Evolutionary conservation across 2,329 filamentous ascomycete species (phyloP).

Genomic region (Venturia effusa): DNA sequence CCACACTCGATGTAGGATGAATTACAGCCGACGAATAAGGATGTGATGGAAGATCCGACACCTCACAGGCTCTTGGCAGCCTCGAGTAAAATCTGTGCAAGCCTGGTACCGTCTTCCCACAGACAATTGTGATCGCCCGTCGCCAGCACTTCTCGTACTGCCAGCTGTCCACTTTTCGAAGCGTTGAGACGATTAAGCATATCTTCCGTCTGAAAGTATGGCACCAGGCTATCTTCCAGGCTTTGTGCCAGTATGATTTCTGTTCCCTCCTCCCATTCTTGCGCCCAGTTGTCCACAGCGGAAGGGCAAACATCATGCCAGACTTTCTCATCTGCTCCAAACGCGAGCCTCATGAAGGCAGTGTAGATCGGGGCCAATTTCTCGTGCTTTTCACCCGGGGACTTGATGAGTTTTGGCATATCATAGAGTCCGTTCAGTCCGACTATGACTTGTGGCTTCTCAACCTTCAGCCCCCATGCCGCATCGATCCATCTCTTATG

Average conservation of each 20-base stretch:
- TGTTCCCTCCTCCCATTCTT: constrained; percentile 29
- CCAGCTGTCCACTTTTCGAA: constrained; percentile 22
- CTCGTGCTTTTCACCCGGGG: constrained; percentile 26
- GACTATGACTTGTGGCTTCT: constrained; percentile 42
- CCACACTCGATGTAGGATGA: too few species aligned
- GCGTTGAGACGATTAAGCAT: constrained; percentile 41
- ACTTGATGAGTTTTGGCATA: constrained; percentile 40
- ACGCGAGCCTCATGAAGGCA: constrained; percentile 48
- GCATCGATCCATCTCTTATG: background rate
- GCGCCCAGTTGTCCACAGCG: constrained; percentile 28
- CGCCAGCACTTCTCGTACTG: constrained; percentile 23
- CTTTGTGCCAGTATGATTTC: constrained; percentile 36
- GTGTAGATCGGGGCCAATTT: constrained; percentile 39
- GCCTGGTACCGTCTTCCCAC: constrained; percentile 43
- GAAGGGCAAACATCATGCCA: constrained; percentile 51
- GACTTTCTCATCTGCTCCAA: constrained; percentile 40
- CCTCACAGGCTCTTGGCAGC: background rate
- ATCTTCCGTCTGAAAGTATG: constrained; percentile 45
- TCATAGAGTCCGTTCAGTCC: constrained; percentile 59
- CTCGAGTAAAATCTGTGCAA: constrained; percentile 4
- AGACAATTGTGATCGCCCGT: constrained; percentile 52
- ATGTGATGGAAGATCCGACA: too few species aligned
- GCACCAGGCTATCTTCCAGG: constrained; percentile 37
- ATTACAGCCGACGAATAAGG: too few species aligned
- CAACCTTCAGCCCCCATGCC: background rate